Conservation (phyloP, 1,284 basidiomycete genomes). For the Stygiomarasmius scandens region DNA sequence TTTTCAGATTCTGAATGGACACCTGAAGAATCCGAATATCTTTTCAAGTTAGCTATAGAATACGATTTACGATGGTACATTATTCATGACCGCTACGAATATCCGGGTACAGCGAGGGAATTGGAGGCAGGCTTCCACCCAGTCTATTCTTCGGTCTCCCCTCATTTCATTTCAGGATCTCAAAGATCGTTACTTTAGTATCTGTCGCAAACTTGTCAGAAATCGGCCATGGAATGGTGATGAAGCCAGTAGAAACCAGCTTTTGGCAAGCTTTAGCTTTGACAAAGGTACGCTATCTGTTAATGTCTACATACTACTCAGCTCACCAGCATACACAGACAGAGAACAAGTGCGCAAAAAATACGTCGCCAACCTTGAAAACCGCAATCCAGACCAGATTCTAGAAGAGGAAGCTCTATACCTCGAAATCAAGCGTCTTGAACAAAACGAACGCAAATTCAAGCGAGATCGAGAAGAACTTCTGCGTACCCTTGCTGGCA, state of each 20-base stretch:
- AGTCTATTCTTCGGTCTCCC: neutral
- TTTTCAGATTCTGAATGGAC: slow-evolving; percentile 82
- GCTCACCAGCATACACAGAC: slow-evolving; percentile 46
- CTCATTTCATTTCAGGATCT: slow-evolving; percentile 65
- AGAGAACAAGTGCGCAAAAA: slow-evolving; percentile 90
- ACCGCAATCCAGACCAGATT: slow-evolving; percentile 86
- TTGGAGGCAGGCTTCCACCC: slow-evolving; percentile 62
- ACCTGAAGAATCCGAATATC: slow-evolving; percentile 92
- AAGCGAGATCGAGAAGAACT: slow-evolving; percentile 90
- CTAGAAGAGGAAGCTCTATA: slow-evolving; percentile 96
- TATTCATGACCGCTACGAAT: slow-evolving; percentile 90
- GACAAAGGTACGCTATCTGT: slow-evolving; percentile 69
- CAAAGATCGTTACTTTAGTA: slow-evolving; percentile 93
- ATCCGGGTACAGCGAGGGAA: slow-evolving; percentile 54
- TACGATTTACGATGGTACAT: slow-evolving; percentile 94
- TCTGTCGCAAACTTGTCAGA: slow-evolving; percentile 87
- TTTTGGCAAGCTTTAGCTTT: slow-evolving; percentile 76
- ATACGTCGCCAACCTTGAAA: slow-evolving; percentile 85
- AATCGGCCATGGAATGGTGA: slow-evolving; percentile 84
- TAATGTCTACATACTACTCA: neutral
- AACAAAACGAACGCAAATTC: slow-evolving; percentile 91
- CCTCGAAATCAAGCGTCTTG: slow-evolving; percentile 90
- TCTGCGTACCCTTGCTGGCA: slow-evolving; percentile 79
- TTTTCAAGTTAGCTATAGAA: slow-evolving; percentile 80
- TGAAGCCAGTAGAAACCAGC: slow-evolving; percentile 66